Base-by-base conservation (phyloP, 352 stramenopile genomes). In the Saprolegnia diclina region DNA sequence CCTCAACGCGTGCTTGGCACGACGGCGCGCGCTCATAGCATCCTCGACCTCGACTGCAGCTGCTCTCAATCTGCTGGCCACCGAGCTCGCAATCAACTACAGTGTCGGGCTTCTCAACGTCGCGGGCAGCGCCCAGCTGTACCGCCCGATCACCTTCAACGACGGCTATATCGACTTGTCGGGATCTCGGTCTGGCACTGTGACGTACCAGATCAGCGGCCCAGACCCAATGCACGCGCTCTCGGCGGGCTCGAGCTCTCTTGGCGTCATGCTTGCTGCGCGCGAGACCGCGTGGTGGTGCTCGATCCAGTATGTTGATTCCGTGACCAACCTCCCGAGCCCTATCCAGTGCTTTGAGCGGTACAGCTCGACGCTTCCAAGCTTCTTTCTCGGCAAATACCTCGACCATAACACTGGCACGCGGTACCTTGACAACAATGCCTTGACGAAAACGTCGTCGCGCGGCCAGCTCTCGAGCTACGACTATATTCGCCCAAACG, bases 321-420 rank as follows among this genome's bases (percentile, higher is more conserved):
- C 52, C 16, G 24, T 24, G 1, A 59, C 52, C 11, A 16, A 59
- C 13, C 24, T 11, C 11, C 9, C 11, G 19, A 11, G 11, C 19
- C 11, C 19, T 3, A 4, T 1, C 11, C 11, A 59, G 35, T 59
- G 52, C n/a, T 59, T 59, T 40, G 24, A 16, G 9, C 24, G 19
- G 1, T 59, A 11, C 35, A n/a, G 11, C 13, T 10, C 3, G 3
- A 40, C 52, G 35, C 9, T 59, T 3, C 52, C 52, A 1, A 18
- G 13, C 52, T 59, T 59, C 52, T 59, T 59, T 11, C 52, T 59
- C 9, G 52, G 52, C 52, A 59, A 59, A 9, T 59, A 59, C 35
- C 35, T 59, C 24, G 19, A 14, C 9, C 11, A 4, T 9, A 59
- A 59, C 9, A 11, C 52, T 3, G 52, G 52, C 52, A 59, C 24